A percentile compares a stretch with the other conserved stretches of the same genome.
Conservation (phyloP, 345 rosid species). For the Eutrema heterophyllum region DNA sequence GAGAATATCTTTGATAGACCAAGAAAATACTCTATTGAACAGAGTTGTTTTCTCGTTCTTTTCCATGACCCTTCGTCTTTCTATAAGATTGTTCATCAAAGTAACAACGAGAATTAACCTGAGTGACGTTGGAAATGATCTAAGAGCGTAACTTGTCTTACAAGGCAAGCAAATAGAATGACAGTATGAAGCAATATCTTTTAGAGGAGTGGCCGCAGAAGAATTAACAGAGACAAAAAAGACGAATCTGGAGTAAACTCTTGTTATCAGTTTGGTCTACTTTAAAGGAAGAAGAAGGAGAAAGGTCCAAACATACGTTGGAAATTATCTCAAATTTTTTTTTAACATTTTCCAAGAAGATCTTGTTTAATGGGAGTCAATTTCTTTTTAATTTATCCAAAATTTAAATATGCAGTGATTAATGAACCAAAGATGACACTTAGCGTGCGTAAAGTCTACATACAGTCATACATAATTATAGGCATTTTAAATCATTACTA, state of each 20-base stretch:
- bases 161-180: background rate
- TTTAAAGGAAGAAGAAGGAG: too few species aligned
- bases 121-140: too few species aligned
- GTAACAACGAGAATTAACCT: background rate
- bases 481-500: too few species aligned
- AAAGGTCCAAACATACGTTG: background rate
- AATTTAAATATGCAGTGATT: background rate
- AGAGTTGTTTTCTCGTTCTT: background rate
- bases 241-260: background rate
- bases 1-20: constrained; percentile 35
- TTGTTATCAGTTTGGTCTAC: too few species aligned
- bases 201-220: background rate
- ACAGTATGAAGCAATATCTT: background rate
- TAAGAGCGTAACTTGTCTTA: background rate
- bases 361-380: background rate
- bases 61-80: background rate
- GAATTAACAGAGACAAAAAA: background rate
- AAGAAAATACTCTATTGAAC: constrained; percentile 26
- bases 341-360: background rate
- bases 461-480: background rate
- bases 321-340: background rate
- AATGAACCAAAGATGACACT: background rate
- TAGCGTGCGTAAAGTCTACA: background rate
- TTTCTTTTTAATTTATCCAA: background rate
- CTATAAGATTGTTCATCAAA: background rate